Percentiles rank a stretch among this genome's conserved stretches.
Evolutionary conservation across 164 flowering plant genomes (phyloP).

Genomic region (Dillenia turbinata): DNA sequence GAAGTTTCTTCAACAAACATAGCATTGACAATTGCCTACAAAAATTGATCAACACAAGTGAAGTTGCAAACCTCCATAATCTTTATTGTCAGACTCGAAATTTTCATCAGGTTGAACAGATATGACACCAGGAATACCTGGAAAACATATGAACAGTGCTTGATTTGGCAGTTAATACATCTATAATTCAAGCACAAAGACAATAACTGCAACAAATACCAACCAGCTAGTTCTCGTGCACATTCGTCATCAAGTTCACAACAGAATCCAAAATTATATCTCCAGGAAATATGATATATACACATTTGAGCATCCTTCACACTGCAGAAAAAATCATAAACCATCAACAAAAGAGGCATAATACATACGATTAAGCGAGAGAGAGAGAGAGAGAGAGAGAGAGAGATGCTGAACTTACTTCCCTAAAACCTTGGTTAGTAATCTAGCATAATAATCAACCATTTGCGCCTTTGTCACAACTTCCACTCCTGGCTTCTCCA

Average conservation of each 20-base stretch:
- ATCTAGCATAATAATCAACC: slow-evolving; percentile 73
- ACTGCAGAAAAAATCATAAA: slow-evolving; percentile 28
- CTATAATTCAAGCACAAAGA: background rate
- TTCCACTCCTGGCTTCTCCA: slow-evolving; percentile 57
- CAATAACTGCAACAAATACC: slow-evolving; percentile 7
- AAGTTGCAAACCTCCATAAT: slow-evolving; percentile 65
- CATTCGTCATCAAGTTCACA: slow-evolving; percentile 83
- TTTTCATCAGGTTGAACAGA: slow-evolving; percentile 62
- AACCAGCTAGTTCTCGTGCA: slow-evolving; percentile 66
- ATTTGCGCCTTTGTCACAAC: slow-evolving; percentile 75
- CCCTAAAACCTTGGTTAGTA: slow-evolving; percentile 72
- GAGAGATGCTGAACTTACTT: slow-evolving; percentile 41
- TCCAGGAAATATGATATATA: slow-evolving; percentile 82
- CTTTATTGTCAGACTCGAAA: slow-evolving; percentile 62
- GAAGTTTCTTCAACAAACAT: too few relatives aligned
- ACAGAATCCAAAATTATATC: slow-evolving; percentile 76
- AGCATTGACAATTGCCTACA: too few relatives aligned
- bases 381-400: background rate
- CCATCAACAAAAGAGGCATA: background rate
- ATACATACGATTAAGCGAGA: background rate
- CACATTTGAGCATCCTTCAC: slow-evolving; percentile 93
- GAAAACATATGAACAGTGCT: slow-evolving; percentile 8
- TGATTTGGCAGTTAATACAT: background rate
- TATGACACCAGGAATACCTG: slow-evolving; percentile 85
- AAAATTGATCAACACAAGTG: too few relatives aligned